Evolutionary conservation across 176 grass and related monocot genomes (phyloP).

Genomic region (Bonia amplexicaulis): DNA sequence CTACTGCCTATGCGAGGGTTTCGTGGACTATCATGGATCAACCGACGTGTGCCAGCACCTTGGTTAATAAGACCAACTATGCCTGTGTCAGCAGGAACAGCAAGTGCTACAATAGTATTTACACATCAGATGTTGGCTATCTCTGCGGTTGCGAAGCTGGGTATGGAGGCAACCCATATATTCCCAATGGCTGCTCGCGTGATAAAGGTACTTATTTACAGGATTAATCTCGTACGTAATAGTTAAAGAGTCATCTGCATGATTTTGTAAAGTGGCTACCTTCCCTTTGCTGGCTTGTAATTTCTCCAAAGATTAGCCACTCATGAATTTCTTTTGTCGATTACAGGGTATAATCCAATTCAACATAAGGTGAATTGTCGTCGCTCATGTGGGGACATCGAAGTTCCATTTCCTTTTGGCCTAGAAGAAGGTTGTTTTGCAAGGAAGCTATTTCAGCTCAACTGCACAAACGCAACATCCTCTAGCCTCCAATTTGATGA

Average conservation of each 20-base stretch:
- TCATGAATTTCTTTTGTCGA: no score
- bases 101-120: neutral
- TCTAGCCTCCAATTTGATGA: no score
- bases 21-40: conserved; percentile 4
- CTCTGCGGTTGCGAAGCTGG: neutral
- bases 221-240: no score
- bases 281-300: no score
- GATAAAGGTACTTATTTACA: neutral
- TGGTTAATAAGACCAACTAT: neutral
- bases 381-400: neutral
- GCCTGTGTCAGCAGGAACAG: neutral
- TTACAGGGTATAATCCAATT: neutral
- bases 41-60: neutral
- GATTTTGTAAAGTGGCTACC: no score
- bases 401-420: neutral
- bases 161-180: neutral
- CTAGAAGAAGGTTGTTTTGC: neutral
- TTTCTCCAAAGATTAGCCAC: no score
- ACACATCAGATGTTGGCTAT: neutral
- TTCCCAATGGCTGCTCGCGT: neutral
- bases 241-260: no score
- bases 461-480: neutral
- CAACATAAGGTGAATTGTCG: neutral
- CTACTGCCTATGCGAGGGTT: neutral
- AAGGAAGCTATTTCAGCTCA: no score